Base-by-base conservation (phyloP, 2,329 filamentous ascomycete species). In the Alternaria rosae region DNA sequence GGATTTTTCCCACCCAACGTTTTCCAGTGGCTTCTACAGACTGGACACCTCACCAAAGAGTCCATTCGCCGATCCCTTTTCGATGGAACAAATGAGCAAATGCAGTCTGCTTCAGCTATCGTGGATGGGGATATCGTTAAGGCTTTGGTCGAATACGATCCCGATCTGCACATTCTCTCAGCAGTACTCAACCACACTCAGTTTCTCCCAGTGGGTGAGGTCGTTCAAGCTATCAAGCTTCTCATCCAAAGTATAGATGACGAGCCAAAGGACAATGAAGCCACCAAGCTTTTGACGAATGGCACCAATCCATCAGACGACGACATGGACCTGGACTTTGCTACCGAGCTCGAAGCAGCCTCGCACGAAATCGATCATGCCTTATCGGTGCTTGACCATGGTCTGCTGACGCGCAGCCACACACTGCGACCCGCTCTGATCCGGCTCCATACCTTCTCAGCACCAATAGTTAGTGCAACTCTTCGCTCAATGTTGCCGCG, bases 211-310 rank as follows among this genome's bases (percentile, higher is more conserved):
- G 83, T 90, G 42, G 80, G 85, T 4, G 91, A 93, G 73, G 82
- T 93, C 6, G 84, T 92, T 2, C 82, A 89, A 58, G 86, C 88
- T 5, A 86, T 93, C 54, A 86, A 88, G 55, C 80, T 86, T 3
- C 82, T 93, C 15, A 90, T 93, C 82, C 84, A 87, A 48, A 93
- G 89, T 68, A 84, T 94, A 42, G 89, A 90, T 45, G 78, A 78
- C 44, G 69, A 73, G 26, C 75, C 78, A 9, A 64, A 66, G 35
- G 54, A 73, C 8, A 58, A 71, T 3, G 60, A 66, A 43, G 65
- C 60, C 82, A 65, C 83, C 79, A 66, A 84, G 83, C 64, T 76
- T 10, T 65, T 78, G 52, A 79, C 75, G 4, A 76, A 77, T 38
- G 77, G 76, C 23, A 62, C 60, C 3, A 61, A 65, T 8, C 51